Base-by-base conservation (phyloP, 2,329 filamentous ascomycete genomes). In the Cercospora berteroae region DNA sequence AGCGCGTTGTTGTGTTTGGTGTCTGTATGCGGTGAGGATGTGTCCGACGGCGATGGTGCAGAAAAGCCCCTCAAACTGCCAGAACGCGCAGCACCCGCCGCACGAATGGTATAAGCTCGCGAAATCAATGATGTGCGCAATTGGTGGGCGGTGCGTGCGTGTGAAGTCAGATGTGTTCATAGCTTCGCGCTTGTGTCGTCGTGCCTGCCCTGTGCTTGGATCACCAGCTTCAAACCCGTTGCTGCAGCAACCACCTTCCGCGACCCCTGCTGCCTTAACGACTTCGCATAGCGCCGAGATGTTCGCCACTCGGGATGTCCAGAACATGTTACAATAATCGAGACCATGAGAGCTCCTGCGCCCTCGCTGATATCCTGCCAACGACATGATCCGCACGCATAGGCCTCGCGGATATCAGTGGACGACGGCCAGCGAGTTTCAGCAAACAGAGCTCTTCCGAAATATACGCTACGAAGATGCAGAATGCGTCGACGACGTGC, bases 381-480 rank as follows among this genome's bases (percentile, higher is more conserved):
- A 6, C 36, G 67, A 33, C 50, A 77, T 76, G 74, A 74, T 75
- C 63, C 70, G 73, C 27, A 75, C 72, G 18, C 74, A 77, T 64
- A 66, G 70, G 65, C 74, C 74, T 9, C 69, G 70, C 44, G 76
- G 76, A 36, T 71, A 75, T 59, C 60, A 70, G 50, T 77, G 74
- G 76, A 75, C 67, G 23, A 72, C 72, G 56, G 65, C 75, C 23
- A 74, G 75, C 25, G 67, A 67, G 27, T 78, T 77, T 60, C 76
- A 77, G 67, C 71, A 73, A 63, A 75, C 70, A 42, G 57, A 70
- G 58, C 67, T 72, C 39, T 75, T 75, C 60, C 72, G 74, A 18
- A 64, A 74, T 33, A 70, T 77, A 44, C 55, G 57, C 29, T 71
- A 69, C 39, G 70, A 74, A 23, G 71, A 75, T 25, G 73, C 66